A percentile compares a stretch with the other conserved stretches of the same genome.
Evolutionary conservation across 768 basidiomycete species (phyloP).

Genomic region (Lentinula aciculospora): DNA sequence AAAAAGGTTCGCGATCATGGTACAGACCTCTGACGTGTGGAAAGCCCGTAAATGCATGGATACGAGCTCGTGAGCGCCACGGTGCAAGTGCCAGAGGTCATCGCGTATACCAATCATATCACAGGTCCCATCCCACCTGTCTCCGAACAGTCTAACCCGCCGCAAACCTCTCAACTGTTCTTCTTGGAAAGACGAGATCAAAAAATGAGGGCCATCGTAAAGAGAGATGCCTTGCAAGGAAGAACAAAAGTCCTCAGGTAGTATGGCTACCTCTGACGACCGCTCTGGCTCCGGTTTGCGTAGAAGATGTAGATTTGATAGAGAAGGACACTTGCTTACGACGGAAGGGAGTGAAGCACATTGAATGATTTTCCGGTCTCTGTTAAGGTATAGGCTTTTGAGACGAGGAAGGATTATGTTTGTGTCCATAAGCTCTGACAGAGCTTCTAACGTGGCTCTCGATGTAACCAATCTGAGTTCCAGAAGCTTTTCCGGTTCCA

Average conservation of each 20-base stretch:
- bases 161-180: slow-evolving; percentile 8
- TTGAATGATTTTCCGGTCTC: background rate
- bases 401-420: slow-evolving; percentile 2
- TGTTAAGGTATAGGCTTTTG: slow-evolving; percentile 1
- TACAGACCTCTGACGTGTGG: slow-evolving; percentile 9
- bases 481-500: slow-evolving; percentile 5
- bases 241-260: background rate
- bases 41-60: slow-evolving; percentile 11
- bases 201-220: slow-evolving; percentile 9
- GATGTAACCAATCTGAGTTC: slow-evolving; percentile 5
- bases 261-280: background rate
- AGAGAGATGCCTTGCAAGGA: background rate
- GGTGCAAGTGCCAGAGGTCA: slow-evolving; percentile 7
- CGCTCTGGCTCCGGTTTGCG: slow-evolving; percentile 3
- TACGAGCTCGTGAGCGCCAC: slow-evolving; percentile 7
- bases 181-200: slow-evolving; percentile 1
- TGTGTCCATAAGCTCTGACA: slow-evolving; percentile 5
- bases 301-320: background rate
- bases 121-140: slow-evolving; percentile 11
- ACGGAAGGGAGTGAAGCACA: background rate
- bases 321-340: background rate
- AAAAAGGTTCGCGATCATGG: slow-evolving; percentile 7
- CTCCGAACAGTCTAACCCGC: slow-evolving; percentile 11
- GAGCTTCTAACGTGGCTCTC: slow-evolving; percentile 4
- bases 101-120: slow-evolving; percentile 10